Evolutionary conservation across 305 asterid genomes (phyloP), one percentile per base, ranked within the genome.

Genomic region (Rubia peregrina): DNA sequence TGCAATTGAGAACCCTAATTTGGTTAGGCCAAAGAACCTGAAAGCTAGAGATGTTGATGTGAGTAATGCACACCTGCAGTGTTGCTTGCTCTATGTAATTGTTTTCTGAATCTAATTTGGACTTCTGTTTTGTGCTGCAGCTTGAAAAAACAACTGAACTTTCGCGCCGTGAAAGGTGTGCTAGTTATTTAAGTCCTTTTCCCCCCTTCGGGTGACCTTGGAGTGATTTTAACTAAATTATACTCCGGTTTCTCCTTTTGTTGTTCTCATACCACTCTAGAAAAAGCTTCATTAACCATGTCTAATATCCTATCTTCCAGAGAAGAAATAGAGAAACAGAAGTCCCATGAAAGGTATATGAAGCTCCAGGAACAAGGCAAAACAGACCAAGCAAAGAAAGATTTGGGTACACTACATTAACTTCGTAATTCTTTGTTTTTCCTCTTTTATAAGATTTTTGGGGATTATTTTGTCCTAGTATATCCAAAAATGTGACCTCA

Each of bases 361-460:
- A 86, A 76, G 89, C 88, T 93, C 75, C 98, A 90, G 84, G 98
- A 93, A 79, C 97, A 93, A 85, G 98, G 98, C 67, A 93, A 93
- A 84, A 93, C 98, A 6, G 98, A 93, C 0, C 96, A 89, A 80
- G 89, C 98, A 42, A 89, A 63, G 87, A 93, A 93, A 79, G 98
- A 93, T 84, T 82, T 93, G 84, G 98, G 98, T 90, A 82, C 75
- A 42, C n/a, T 46, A 40, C 42, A 64, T 38, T 26, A 21, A 64
- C 21, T 21, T 46, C 3, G 6, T 14, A 3, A 13, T 9, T 55
- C 16, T 1, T 10, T 5, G 7, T 36, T 8, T 30, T 68, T 7
- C 24, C 9, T 12, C 8, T 57, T 42, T 55, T 13, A 56, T 13
- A 38, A 21, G 33, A 55, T 55, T 36, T 14, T 19, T 7, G 24